Evolutionary conservation across 805 yeast species (phyloP), one percentile per base, ranked within the genome.

Genomic region (Starmerella cellae): DNA sequence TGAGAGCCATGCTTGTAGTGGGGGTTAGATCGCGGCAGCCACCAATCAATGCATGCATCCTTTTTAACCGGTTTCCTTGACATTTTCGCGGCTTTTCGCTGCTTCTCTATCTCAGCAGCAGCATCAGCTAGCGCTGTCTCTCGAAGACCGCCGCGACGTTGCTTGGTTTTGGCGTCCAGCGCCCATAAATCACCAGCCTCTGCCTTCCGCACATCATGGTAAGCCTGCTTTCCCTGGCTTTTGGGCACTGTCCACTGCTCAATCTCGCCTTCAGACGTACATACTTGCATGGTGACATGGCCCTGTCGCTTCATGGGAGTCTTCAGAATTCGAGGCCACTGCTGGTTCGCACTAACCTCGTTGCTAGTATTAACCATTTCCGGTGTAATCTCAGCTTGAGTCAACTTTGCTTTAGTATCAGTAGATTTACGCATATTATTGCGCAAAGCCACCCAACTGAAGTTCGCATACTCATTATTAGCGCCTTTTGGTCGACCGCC

Each of bases 191-290:
- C 98, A 19, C 95, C 95, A 56, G 73, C 72, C n/a, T 60, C 61
- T 0, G 83, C 74, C 59, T 91, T 88, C 42, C 96, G 69, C 0
- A 95, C 95, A 64, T 91, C 97, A 55, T 82, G 93, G 52, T 83
- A 91, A 2, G 67, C 74, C 47, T 74, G 79, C 47, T 75, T 74
- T 5, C 83, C 81, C 42, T 73, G 68, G 17, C 93, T 76, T 57
- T 78, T 81, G 0, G 96, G 79, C 2, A 91, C 72, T 14, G 77
- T 77, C 95, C 96, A 85, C 45, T 77, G 75, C 61, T 88, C 96
- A 34, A 88, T 61, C 37, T 71, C 70, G 1, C 95, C 95, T 13
- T 78, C 69, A 0, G 87, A 73, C 0, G 83, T 75, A 65, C 95
- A 84, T 2, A 85, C 71, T 49, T 77, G 81, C 59, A 87, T 67